A percentile compares a stretch with the other conserved stretches of the same genome.
These are phyloP conservation scores for Lagenaria siceraria DNA, from an alignment of 306 rosid genomes.

Conservation along the genomic window DNA sequence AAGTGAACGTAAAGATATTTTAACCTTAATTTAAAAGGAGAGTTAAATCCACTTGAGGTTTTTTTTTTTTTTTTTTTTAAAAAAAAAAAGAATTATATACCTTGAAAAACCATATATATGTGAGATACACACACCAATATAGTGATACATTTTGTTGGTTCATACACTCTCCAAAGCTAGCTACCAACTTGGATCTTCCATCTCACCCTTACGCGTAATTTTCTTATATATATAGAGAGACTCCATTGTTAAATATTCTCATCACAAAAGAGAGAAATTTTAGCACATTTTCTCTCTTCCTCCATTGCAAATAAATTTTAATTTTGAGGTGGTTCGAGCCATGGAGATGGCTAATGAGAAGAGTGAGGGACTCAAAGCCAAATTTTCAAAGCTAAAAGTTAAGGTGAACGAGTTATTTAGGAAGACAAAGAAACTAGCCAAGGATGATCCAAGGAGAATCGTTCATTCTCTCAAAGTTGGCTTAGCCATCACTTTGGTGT, in stretches of 20 bases:
- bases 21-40: not conserved
- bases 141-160: not conserved
- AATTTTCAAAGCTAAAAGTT: not conserved
- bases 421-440: not conserved
- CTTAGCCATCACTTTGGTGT: slow-evolving; percentile 64
- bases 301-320: not conserved
- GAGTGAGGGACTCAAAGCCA: not conserved
- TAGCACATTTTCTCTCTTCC: not conserved
- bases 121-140: not conserved
- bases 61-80: too few relatives aligned
- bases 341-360: not conserved
- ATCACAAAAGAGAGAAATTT: not conserved
- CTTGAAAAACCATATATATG: not conserved
- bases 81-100: not conserved
- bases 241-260: not conserved
- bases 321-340: not conserved
- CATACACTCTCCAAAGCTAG: not conserved
- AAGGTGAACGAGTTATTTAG: not conserved
- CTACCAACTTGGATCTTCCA: not conserved
- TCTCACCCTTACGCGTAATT: not conserved
- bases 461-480: not conserved
- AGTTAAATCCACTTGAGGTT: not conserved
- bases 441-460: not conserved
- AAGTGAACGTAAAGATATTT: not conserved
- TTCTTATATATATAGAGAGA: not conserved